Evolutionary conservation across 1,284 basidiomycete genomes (phyloP), one percentile per base, ranked within the genome.

Genomic region (Leccinum subfulvum): DNA sequence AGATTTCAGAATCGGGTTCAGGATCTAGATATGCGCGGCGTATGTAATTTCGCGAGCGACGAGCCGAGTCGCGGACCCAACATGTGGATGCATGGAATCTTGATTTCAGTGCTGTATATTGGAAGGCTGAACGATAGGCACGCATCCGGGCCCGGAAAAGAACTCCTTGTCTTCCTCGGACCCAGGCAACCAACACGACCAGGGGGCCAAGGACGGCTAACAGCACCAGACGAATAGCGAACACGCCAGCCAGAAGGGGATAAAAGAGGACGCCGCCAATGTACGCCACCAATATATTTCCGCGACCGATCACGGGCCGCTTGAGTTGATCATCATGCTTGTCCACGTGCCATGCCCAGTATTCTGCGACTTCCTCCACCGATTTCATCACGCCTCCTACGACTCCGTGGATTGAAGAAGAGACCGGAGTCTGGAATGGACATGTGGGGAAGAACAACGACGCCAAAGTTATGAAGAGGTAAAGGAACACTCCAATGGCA

Each of bases 351-450:
- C 62, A 63, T 13, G 51, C 62, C 62, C 52, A 63, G 51, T 63
- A 63, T 39, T 55, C 61, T 11, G 56, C 49, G 4, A 63, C 37
- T 33, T 63, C 49, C 44, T 63, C 61, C 14, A 63, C 23, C 4
- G 61, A 58, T 35, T 63, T 54, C 56, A 63, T 63, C 9, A 28
- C 7, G 7, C n/a, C 23, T 11, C 30, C 51, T 9, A 49, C 18
- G 13, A 13, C 11, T 16, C 33, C 51, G 7, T 53, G 54, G 6
- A 67, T 58, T 6, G 41, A 51, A n/a, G 65, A 52, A 57, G 66
- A 64, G 11, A 66, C 51, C 4, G 66, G 65, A 3, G 65, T 66
- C 11, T 64, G 66, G 52, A 61, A 68, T 23, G 66, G 65, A 59
- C 67, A 67, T n/a, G 63, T 23, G 2, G 60, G 61, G 26, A 56